Base-by-base conservation (phyloP, 1,284 basidiomycete species). In the Papiliotrema nemorosa region DNA sequence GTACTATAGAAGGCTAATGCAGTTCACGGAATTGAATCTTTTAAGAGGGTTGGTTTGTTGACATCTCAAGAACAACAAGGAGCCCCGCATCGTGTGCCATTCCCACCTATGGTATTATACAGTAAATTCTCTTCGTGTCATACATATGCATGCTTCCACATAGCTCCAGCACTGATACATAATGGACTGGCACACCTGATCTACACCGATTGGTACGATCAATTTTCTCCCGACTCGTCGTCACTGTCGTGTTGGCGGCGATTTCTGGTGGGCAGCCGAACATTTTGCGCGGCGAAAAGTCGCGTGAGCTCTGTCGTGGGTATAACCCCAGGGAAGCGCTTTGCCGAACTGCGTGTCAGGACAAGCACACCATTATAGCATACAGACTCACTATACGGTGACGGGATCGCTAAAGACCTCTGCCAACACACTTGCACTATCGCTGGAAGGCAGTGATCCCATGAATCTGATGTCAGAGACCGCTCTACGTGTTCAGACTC, bases 321-420 rank as follows among this genome's bases (percentile, higher is more conserved):
- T 84, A 88, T 87, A 29, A 93, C 90, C 39, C 90, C 90, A 33
- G 91, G 90, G 76, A 93, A 94, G 31, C 87, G 82, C 75, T 94
- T 94, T 29, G 89, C 89, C 3, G 89, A 90, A 73, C 70, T 72
- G 49, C 5, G 16, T 21, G n/a, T 49, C 46, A 58, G 51, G 37
- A 29, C 10, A 29, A 27, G 10, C 27, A 20, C 5, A 10, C 14
- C 22, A 12, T 33, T 18, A 10, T 10, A 20, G 5, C 31, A 27
- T 25, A 7, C 31, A 16, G n/a, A 67, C 68, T 59, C 36, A 72
- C 70, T 81, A 93, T 1, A 94, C 92, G n/a, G 84, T 82, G 67
- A 96, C 94, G 18, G 84, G 78, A n/a, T 89, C 84, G 42, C 88
- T 89, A 68, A 86, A 90, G 3, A 85, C 83, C 68, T 90, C 84